Base-by-base conservation (phyloP, 2,329 filamentous ascomycete species). In the Trichoderma sp. region DNA sequence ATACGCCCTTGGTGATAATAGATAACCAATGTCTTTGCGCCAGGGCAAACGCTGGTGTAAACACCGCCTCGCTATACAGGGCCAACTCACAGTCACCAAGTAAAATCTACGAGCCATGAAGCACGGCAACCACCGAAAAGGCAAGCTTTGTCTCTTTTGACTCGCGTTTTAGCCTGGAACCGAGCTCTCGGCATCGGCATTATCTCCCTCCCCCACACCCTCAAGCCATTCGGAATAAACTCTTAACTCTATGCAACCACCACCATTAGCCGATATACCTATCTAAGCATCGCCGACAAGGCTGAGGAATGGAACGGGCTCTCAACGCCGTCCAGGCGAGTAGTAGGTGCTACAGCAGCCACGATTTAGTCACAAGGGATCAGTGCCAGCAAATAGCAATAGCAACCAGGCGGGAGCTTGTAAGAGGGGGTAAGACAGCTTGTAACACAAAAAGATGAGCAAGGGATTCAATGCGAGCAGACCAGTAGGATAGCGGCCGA, bases 191-290 rank as follows among this genome's bases (percentile, higher is more conserved):
- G 59, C 40, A 49, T 49, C 59, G 59, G 40, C 43, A 19, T 61
- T 27, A 7, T 61, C 10, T 19, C 52, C 52, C n/a, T 11, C 52
- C 52, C 27, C 62, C n/a, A 40, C 37, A 40, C 37, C 53, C 62
- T 31, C 52, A 14, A 43, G 60, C 60, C 40, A 53, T 53, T 43
- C 13, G 35, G 62, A 65, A 65, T 64, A 64, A 43, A 43, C 49
- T 64, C 49, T 31, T 31, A 56, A 65, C 62, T 65, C 62, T 65
- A 40, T 31, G 62, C 62, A 65, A 65, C 62, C 62, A 43, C 62
- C 62, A 43, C 33, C 52, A n/a, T 56, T 40, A 56, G 49, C n/a
- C 55, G 35, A 37, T 24, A 21, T 13, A 13, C 29, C 31, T n/a
- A 35, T 33, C 55, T 58, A 58, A 58, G 10, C 55, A 29, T 31